phyloP scores from a whole-genome alignment of 2,329 filamentous ascomycete genomes.

The Bipolaris bicolor region DNA sequence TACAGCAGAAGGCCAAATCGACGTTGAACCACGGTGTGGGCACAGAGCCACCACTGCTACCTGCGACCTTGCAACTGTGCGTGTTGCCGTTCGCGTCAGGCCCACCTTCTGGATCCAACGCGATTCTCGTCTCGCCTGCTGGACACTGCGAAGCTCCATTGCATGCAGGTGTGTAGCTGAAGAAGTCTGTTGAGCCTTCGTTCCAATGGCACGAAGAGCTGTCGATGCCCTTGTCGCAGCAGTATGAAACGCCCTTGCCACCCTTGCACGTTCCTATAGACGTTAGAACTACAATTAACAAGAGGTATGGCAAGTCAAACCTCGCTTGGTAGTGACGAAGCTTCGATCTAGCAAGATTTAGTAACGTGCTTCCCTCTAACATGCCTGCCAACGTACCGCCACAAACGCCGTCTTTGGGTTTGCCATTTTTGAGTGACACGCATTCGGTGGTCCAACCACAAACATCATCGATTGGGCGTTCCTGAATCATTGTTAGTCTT shows the following conservation, averaged over 20 bases:
- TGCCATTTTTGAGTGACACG: neutral
- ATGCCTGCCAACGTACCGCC: neutral
- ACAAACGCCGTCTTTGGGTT: neutral
- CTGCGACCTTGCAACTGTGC: neutral
- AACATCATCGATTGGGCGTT: neutral
- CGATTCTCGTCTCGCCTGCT: neutral
- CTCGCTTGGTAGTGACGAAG: too few relatives aligned
- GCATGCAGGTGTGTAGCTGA: too few relatives aligned
- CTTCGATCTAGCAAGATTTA: too few relatives aligned
- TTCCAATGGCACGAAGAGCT: neutral
- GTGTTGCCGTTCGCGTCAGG: neutral
- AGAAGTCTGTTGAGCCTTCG: neutral
- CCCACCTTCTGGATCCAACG: neutral
- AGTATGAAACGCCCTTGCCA: neutral
- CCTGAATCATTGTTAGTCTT: neutral
- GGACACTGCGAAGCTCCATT: too few relatives aligned
- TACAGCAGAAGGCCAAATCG: neutral
- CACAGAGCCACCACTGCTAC: neutral
- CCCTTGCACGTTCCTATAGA: neutral
- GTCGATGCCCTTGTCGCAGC: neutral
- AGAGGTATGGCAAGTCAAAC: too few relatives aligned
- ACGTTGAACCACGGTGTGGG: neutral
- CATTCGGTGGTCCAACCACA: neutral
- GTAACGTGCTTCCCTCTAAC: too few relatives aligned
- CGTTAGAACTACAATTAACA: too few relatives aligned